Evolutionary conservation across 2,329 filamentous ascomycete species (phyloP), one percentile per base, ranked within the genome.

Genomic region (Aspergillus sp.): DNA sequence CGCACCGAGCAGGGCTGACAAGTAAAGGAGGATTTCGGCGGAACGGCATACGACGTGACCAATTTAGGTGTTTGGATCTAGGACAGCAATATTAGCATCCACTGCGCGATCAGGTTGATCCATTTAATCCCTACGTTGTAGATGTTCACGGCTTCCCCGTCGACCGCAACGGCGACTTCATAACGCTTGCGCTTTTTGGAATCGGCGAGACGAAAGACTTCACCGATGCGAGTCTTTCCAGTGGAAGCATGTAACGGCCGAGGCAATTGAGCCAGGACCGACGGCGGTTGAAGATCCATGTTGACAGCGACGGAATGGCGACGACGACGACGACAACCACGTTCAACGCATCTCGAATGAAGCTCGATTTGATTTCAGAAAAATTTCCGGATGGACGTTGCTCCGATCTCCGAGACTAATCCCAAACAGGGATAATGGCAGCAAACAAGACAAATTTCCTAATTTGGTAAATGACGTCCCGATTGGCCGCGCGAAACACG

Each of bases 41-140:
- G 82, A 14, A 86, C 72, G 47, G 83, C 81, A 65, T 86, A 85
- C 14, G 83, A 85, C 31, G 81, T 80, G 16, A 83, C 74, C 7
- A 84, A 75, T 60, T 79, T 82, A 7, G 84, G 81, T 47, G 80
- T 82, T 76, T 84, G 81, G 19, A 85, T 71, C 84, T 86, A 38
- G 14, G 11, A 17, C 21, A 16, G 13, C 13, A 21, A 40, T 11
- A 21, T 48, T 45, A 52, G 45, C 31, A 31, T 38, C 13, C 16
- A 5, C 10, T 23, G 1, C 19, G 19, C 21, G 6, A 34, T 9
- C 5, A 13, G 31, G 38, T n/a, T 21, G 25, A 10, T 17, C 19
- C 5, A n/a, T 16, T 3, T 2, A 4, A 29, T 41, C 38, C 69
- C 45, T 73, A 86, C 83, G 69, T 84, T 83, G 70, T 86, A 86